Conservation (phyloP, 2,329 filamentous ascomycete genomes). For the Diaporthe sp. region DNA sequence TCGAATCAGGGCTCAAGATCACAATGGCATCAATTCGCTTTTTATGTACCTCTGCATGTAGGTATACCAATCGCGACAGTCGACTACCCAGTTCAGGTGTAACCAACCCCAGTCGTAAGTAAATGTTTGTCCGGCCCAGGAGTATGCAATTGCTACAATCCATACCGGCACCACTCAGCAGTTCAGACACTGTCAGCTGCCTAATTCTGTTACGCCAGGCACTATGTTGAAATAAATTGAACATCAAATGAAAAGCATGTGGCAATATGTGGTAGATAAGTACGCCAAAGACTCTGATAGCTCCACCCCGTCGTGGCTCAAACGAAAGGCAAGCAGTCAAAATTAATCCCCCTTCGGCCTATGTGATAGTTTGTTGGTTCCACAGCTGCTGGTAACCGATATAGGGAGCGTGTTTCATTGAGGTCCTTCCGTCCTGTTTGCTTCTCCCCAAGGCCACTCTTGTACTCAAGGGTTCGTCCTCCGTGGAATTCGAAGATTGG, state of each 20-base stretch:
- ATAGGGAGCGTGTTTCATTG: background rate
- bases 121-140: background rate
- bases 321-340: background rate
- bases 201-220: no score
- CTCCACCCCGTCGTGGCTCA: background rate
- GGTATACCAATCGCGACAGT: background rate
- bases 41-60: background rate
- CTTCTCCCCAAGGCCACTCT: background rate
- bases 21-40: background rate
- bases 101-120: background rate
- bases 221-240: background rate
- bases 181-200: background rate
- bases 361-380: background rate
- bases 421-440: background rate
- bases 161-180: background rate
- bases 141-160: background rate
- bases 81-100: no score
- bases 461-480: conserved; percentile 21
- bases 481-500: conserved; percentile 61
- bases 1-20: background rate
- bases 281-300: background rate
- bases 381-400: background rate
- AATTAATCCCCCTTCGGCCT: background rate
- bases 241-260: background rate
- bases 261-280: no score